Base-by-base conservation (phyloP, 2,329 filamentous ascomycete species). In the Cladophialophora yegresii region DNA sequence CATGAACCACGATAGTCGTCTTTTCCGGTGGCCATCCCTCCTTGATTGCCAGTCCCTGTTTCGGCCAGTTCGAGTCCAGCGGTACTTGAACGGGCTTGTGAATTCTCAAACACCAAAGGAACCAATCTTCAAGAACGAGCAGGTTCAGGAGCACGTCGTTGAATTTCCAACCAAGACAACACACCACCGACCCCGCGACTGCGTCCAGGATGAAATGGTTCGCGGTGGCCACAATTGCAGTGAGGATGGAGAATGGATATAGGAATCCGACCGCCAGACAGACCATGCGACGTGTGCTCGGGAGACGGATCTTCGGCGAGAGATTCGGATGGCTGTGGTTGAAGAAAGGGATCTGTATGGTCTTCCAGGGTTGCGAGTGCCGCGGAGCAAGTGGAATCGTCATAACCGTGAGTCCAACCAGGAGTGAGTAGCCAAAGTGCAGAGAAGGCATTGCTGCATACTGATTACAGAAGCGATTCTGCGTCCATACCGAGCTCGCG, bases 371-470 rank as follows among this genome's bases (percentile, higher is more conserved):
- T 55, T 76, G 28, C 47, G 74, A 69, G 60, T 86, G 83, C 23
- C 83, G 78, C 26, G 83, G 80, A 9, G 82, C 77, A 0, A 90
- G 78, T 1, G 89, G 89, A 54, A 90, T 83, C 0, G 84, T 85
- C 70, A 85, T 84, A 63, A 91, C 82, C 3, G 88, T 91, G 12
- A 91, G 76, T 7, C 89, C 89, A 72, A 91, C 87, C 71, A 91
- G 83, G 32, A 91, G 83, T 3, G 87, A 88, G 77, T 91, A 91
- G 2, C 89, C 89, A 72, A 91, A 91, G 74, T 91, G 89, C 16
- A 91, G 81, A 0, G 86, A 89, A 0, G 89, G 89, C 89, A 91
- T 91, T 7, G 89, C 89, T 61, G 87, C 88, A 75, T 90, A 90
- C 76, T 91, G 88, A 73, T 91, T 91, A 76, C 87, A 90, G 75